Base-by-base conservation (phyloP, 2,329 filamentous ascomycete species). In the Claviceps pazoutovae region DNA sequence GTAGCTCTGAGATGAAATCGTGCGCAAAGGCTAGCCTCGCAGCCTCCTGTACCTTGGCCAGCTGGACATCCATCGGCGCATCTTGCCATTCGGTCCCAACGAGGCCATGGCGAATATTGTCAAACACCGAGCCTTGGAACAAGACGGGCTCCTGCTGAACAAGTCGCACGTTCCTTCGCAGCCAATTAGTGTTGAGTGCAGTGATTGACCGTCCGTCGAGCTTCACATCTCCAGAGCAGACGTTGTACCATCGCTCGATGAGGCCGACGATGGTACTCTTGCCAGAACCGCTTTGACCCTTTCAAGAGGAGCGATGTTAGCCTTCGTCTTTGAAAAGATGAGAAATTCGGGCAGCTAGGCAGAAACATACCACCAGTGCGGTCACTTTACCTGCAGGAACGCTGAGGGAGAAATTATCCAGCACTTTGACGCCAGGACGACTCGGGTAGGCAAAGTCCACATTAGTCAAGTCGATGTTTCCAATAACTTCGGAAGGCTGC, bases 191-290 rank as follows among this genome's bases (percentile, higher is more conserved):
- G 19, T 48, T 39, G 34, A 48, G 37, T 17, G 13, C 5, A 3
- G 46, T 39, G n/a, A 48, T 48, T 26, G 36, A 2, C 4, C 36
- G 30, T n/a, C 39, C 70, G n/a, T 74, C 75, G 1, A 78, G 61
- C 0, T 60, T 63, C 23, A 80, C 71, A 0, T 58, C 58, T 0
- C 76, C 76, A 0, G 66, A 62, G 0, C 63, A 65, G 0, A 73
- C 69, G 42, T 75, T 68, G 56, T 83, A 84, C 70, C 82, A 83
- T 7, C 81, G 63, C 58, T 82, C 77, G 1, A 82, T 57, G 2
- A 83, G 62, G 0, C 74, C 74, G 5, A 81, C 71, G 3, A 80
- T 70, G 0, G 77, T 81, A 45, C 74, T 79, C 57, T 82, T 82
- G 0, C 78, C 78, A 4, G 70, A 77, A 0, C 79, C 80, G 19